These are phyloP conservation scores for Xerocomus nothofagi DNA, from an alignment of 1,284 basidiomycete genomes.

Conservation along the genomic window DNA sequence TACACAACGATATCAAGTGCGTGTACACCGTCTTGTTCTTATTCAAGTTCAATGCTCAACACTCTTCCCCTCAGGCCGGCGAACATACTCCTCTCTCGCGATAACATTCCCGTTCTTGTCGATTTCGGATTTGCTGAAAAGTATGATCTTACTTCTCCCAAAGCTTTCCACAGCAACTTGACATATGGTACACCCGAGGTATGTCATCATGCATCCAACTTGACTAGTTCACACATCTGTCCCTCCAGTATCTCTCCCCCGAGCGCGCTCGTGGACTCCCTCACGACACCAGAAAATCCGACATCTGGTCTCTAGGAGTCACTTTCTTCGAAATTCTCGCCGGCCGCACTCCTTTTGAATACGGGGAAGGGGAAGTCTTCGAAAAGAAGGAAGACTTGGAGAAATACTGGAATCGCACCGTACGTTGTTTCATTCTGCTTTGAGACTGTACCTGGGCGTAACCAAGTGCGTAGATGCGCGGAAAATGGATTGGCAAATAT, in stretches of 20 bases:
- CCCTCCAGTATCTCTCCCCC: constrained; percentile 76
- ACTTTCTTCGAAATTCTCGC: constrained; percentile 91
- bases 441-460: not conserved
- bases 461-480: constrained; percentile 61
- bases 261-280: constrained; percentile 81
- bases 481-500: constrained; percentile 84
- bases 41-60: not conserved
- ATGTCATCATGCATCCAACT: constrained; percentile 9
- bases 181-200: constrained; percentile 91
- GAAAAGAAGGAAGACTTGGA: constrained; percentile 80
- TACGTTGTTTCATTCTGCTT: constrained; percentile 32
- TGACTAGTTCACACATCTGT: not conserved
- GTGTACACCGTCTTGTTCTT: constrained; percentile 26
- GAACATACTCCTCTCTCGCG: constrained; percentile 78
- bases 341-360: constrained; percentile 90
- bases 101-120: constrained; percentile 79
- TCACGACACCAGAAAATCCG: constrained; percentile 91
- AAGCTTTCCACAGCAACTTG: constrained; percentile 79
- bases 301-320: constrained; percentile 90
- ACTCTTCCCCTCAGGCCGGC: constrained; percentile 58
- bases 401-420: constrained; percentile 81
- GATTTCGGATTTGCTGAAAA: constrained; percentile 92
- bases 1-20: constrained; percentile 95
- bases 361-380: constrained; percentile 77
- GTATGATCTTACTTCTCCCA: constrained; percentile 59